phyloP scores from a whole-genome alignment of 176 grass and related monocot species.

The Triticum aestivum region IWGSC_CS_RefSeq_v2.1 NC_057804.1:278081615-278082114 shows the following conservation, averaged over 20 bases:
- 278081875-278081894: constrained; percentile 88
- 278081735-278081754: too few species aligned
- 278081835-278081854: background rate
- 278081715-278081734: too few species aligned
- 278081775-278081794: too few species aligned
- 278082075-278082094: background rate
- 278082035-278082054: background rate
- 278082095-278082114: constrained; percentile 27
- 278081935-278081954: constrained; percentile 75
- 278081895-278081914: constrained; percentile 94
- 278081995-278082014: constrained; percentile 89
- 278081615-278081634: constrained; percentile 95
- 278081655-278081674: background rate
- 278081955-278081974: constrained; percentile 91
- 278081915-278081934: constrained; percentile 78
- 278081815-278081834: too few species aligned
- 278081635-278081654: constrained; percentile 64
- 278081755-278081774: too few species aligned
- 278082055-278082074: constrained; percentile 1
- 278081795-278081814: too few species aligned
- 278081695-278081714: too few species aligned
- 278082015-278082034: constrained; percentile 78
- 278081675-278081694: too few species aligned
- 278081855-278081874: background rate
- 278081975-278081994: constrained; percentile 93